phyloP scores from a whole-genome alignment of 192 early-diverging fungal species.

The Podila clonocystis region DNA sequence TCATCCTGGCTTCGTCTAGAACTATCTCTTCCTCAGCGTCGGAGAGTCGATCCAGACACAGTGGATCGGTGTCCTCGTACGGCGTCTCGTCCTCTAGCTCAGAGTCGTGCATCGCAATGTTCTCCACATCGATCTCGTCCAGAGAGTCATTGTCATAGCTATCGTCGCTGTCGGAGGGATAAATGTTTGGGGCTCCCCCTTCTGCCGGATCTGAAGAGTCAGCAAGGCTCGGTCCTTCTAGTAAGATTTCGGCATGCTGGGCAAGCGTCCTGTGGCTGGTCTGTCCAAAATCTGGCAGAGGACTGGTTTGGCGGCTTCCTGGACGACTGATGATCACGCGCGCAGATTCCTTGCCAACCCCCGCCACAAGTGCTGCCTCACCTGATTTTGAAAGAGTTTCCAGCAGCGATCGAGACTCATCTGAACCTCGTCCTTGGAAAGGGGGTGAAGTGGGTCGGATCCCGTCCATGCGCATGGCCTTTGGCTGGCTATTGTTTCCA shows the following conservation, averaged over 20 bases:
- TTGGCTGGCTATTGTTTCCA: background rate
- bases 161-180: slow-evolving; percentile 17
- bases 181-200: slow-evolving; percentile 5
- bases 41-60: slow-evolving; percentile 14
- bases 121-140: slow-evolving; percentile 43
- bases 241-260: background rate
- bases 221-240: background rate
- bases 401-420: slow-evolving; percentile 4
- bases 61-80: slow-evolving; percentile 24
- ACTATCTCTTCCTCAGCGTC: slow-evolving; percentile 24
- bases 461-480: background rate
- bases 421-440: background rate
- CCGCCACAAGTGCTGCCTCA: background rate
- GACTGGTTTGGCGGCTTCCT: slow-evolving; percentile 37
- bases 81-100: slow-evolving; percentile 12
- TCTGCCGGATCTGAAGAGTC: slow-evolving; percentile 16
- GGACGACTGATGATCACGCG: slow-evolving; percentile 24
- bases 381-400: background rate
- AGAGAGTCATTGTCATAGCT: slow-evolving; percentile 37
- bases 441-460: background rate
- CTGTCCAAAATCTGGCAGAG: background rate
- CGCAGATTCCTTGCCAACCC: slow-evolving; percentile 9
- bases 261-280: slow-evolving; percentile 4
- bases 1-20: slow-evolving; percentile 20
- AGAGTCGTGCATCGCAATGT: slow-evolving; percentile 56